A percentile compares a stretch with the other conserved stretches of the same genome.
phyloP scores from a whole-genome alignment of 345 rosid genomes.

The Boechera retrofracta region DNA sequence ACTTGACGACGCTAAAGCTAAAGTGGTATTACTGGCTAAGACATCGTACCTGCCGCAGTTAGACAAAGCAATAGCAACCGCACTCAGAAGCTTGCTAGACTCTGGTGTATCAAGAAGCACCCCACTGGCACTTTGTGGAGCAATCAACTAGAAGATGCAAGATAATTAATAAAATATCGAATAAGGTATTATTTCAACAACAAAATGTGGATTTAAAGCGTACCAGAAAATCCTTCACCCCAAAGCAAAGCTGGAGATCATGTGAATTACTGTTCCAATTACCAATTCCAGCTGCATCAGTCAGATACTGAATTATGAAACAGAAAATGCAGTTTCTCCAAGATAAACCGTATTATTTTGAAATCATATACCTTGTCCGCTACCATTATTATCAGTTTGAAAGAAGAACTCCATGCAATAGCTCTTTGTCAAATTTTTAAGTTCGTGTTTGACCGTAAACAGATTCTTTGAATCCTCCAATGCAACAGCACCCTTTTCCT shows the following conservation, averaged over 20 bases:
- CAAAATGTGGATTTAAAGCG: conserved; percentile 25
- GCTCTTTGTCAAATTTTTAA: conserved; percentile 69
- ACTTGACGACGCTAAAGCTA: conserved; percentile 23
- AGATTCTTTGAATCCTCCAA: conserved; percentile 58
- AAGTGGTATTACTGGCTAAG: conserved; percentile 36
- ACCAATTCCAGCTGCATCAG: conserved; percentile 61
- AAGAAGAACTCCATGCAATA: conserved; percentile 90
- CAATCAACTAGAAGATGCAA: conserved; percentile 67
- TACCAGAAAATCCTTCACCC: conserved; percentile 93
- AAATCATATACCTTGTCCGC: conserved; percentile 36
- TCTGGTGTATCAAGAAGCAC: conserved; percentile 93
- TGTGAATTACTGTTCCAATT: conserved; percentile 71
- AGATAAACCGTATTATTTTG: conserved; percentile 27
- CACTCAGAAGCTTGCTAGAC: conserved; percentile 92
- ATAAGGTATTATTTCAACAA: neutral
- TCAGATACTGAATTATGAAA: conserved; percentile 44
- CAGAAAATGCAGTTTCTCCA: conserved; percentile 36
- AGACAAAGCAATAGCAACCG: conserved; percentile 90
- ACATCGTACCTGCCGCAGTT: conserved; percentile 80
- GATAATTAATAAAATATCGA: conserved; percentile 15
- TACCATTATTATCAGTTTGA: conserved; percentile 56
- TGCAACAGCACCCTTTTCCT: conserved; percentile 87
- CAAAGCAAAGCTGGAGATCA: conserved; percentile 95
- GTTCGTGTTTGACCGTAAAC: conserved; percentile 70
- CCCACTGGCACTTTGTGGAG: conserved; percentile 97